phyloP scores from a whole-genome alignment of 2,329 filamentous ascomycete species.

The Ophiostoma fasciatum region DNA sequence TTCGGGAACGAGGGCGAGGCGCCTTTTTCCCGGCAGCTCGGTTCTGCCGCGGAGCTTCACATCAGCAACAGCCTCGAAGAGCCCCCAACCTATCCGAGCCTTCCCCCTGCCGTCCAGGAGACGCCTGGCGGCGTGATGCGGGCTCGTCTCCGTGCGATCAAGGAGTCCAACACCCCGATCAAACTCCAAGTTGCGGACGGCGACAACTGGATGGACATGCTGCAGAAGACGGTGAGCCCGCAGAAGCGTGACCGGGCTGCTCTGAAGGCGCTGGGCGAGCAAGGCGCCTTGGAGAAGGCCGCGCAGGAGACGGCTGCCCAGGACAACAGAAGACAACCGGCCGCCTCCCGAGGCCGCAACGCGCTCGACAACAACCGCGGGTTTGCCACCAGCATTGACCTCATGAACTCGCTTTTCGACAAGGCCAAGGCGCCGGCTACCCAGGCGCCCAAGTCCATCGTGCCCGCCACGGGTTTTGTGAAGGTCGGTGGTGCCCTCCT shows the following conservation, averaged over 20 bases:
- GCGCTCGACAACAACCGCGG: conserved; percentile 38
- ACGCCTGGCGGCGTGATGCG: conserved; percentile 48
- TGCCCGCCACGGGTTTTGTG: conserved; percentile 51
- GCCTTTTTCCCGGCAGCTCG: conserved; percentile 59
- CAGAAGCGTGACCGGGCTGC: conserved; percentile 80
- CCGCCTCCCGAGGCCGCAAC: conserved; percentile 19
- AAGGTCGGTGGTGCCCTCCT: conserved; percentile 58
- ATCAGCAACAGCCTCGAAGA: conserved; percentile 18
- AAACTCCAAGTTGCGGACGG: conserved; percentile 49
- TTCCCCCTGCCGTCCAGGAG: conserved; percentile 28
- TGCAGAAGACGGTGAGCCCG: conserved; percentile 87
- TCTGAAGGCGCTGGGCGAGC: conserved; percentile 43
- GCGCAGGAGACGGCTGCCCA: no score
- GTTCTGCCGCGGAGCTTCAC: conserved; percentile 59
- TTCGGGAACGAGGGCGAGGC: conserved; percentile 58
- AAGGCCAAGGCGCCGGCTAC: conserved; percentile 46
- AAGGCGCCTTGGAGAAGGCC: conserved; percentile 33
- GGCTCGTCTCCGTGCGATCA: conserved; percentile 48
- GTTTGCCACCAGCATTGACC: conserved; percentile 79
- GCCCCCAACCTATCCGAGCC: conserved; percentile 35
- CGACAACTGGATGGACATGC: conserved; percentile 85
- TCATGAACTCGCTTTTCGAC: conserved; percentile 90
- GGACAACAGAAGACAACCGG: no score
- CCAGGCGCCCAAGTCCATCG: conserved; percentile 32
- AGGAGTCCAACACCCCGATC: conserved; percentile 41